Percentiles rank a stretch among this genome's conserved stretches.
Evolutionary conservation across 1,284 basidiomycete genomes (phyloP).

Genomic region (Sparassis latifolia): DNA sequence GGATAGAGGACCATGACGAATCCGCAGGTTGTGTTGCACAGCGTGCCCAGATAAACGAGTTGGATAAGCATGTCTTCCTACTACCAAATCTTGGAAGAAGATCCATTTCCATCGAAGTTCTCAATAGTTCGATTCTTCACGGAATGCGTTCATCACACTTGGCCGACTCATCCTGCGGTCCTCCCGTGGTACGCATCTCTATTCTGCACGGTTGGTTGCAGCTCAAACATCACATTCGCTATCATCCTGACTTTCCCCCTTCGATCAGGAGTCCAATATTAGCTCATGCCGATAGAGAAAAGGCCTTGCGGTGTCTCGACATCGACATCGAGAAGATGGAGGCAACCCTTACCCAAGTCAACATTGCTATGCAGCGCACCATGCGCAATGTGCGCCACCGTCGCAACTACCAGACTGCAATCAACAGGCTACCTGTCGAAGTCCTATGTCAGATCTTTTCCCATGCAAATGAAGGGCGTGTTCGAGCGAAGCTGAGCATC

Average conservation of each 20-base stretch:
- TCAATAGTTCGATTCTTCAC: neutral
- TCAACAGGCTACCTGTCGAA: slow-evolving; percentile 2
- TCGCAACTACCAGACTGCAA: neutral
- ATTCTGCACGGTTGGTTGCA: too few relatives aligned
- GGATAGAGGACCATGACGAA: too few relatives aligned
- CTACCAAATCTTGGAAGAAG: neutral
- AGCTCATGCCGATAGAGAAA: neutral
- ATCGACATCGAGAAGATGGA: neutral
- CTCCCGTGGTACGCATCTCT: too few relatives aligned
- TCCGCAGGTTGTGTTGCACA: too few relatives aligned
- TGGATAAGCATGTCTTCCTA: too few relatives aligned
- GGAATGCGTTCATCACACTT: neutral
- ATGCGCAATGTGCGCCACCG: neutral
- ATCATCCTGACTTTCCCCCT: neutral
- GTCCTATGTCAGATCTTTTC: slow-evolving; percentile 2
- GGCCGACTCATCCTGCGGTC: neutral
- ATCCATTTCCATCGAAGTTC: slow-evolving; percentile 1
- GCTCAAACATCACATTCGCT: too few relatives aligned
- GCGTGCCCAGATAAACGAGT: too few relatives aligned
- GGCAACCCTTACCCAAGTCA: neutral
- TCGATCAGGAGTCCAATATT: neutral
- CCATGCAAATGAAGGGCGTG: neutral
- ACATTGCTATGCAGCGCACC: neutral
- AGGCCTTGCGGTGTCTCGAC: neutral
- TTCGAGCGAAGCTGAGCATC: slow-evolving; percentile 1